Evolutionary conservation across 2,329 filamentous ascomycete genomes (phyloP), one percentile per base, ranked within the genome.

Genomic region (Colletotrichum costaricense): DNA sequence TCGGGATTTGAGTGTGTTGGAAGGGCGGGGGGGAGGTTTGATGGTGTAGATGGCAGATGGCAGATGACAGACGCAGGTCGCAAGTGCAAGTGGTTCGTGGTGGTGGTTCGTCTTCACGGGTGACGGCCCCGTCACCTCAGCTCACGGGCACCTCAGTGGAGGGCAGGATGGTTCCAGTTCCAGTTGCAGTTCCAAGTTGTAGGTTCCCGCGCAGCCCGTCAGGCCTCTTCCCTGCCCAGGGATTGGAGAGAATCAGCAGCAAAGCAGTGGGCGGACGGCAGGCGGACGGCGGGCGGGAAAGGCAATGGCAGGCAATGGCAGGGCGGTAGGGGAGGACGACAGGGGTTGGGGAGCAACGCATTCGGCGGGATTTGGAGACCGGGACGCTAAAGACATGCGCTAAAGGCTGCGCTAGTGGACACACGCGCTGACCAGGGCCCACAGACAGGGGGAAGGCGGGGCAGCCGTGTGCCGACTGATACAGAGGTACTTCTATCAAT

Each of bases 161-260:
- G 33, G 33, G 22, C 11, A 19, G 33, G 56, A 67, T 57, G 63
- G 69, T 65, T 72, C 66, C 66, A 69, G 69, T 58, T 63, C 58
- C 30, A 33, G 46, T 54, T 62, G 35, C 38, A 30, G 46, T 63
- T 62, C 59, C 38, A 30, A 60, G 60, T 63, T 35, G 8, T 33
- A 72, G 65, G 58, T 67, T 72, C 70, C 28, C 56, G 46, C 26
- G 63, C 56, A 66, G 35, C 33, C 28, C 33, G 42, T 55, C 67
- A 69, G 70, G 66, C 66, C 58, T 26, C 49, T 70, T 73, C 70
- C 67, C 67, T 73, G 70, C 60, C 60, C 46, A 12, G 26, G 59
- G 22, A 35, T 9, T 24, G 22, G 12, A n/a, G 42, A 52, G 26
- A 28, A 35, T 28, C 28, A 30, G 55, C 55, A 28, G 55, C 55